A percentile compares a stretch with the other conserved stretches of the same genome.
phyloP scores from a whole-genome alignment of 176 grass and related monocot species.

The Melocanna baccifera region DNA sequence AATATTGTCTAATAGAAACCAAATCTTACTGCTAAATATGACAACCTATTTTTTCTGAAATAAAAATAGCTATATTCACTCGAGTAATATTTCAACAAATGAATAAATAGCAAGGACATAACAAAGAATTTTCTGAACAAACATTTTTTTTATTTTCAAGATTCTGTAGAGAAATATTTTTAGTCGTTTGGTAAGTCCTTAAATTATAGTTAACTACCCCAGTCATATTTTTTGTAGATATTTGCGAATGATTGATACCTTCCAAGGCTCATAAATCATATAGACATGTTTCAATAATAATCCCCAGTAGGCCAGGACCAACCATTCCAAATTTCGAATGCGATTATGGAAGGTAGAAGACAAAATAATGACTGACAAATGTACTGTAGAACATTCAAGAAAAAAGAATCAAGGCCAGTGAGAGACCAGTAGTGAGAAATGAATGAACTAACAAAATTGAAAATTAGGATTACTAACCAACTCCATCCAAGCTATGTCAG shows the following conservation, averaged over 20 bases:
- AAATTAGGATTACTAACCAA: constrained; percentile 57
- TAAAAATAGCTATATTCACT: neutral
- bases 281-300: neutral
- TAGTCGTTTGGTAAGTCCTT: neutral
- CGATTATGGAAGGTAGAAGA: neutral
- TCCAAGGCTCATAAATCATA: neutral
- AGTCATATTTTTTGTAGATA: neutral
- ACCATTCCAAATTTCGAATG: neutral
- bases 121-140: neutral
- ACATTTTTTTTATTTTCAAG: too few relatives aligned
- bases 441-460: constrained; percentile 21
- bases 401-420: neutral
- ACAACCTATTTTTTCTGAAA: neutral
- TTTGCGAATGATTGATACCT: neutral
- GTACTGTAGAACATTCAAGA: neutral
- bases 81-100: neutral
- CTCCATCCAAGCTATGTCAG: constrained; percentile 96
- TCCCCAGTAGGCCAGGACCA: neutral
- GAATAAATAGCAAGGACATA: neutral
- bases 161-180: neutral
- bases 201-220: neutral
- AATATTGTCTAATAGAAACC: constrained; percentile 5
- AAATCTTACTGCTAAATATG: neutral
- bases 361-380: neutral
- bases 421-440: neutral